A percentile compares a stretch with the other conserved stretches of the same genome.
Conservation (phyloP, 345 rosid genomes). For the Ricinus communis region DNA sequence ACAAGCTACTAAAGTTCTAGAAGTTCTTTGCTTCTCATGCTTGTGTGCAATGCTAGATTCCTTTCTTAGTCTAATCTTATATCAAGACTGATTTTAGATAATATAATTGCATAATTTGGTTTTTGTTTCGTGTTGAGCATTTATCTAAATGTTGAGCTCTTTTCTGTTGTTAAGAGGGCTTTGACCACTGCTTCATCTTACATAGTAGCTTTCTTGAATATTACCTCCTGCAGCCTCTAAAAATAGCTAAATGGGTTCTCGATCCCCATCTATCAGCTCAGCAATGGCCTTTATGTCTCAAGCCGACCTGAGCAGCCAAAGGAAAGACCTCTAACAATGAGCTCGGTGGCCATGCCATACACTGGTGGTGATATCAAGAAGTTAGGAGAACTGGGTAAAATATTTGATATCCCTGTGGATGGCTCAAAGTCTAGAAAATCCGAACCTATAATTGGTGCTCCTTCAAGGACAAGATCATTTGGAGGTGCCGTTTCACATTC, state of each 20-base stretch:
- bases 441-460: conserved; percentile 76
- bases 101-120: background rate
- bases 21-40: background rate
- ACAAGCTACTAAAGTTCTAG: background rate
- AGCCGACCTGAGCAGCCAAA: conserved; percentile 92
- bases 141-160: conserved; percentile 2
- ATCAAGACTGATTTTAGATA: conserved; percentile 2
- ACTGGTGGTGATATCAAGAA: conserved; percentile 93
- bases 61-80: background rate
- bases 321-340: conserved; percentile 83
- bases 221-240: conserved; percentile 15
- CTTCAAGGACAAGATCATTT: conserved; percentile 88
- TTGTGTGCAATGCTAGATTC: background rate
- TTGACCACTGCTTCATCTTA: conserved; percentile 27
- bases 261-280: conserved; percentile 85
- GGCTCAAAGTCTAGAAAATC: conserved; percentile 89
- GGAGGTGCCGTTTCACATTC: conserved; percentile 81
- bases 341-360: conserved; percentile 87
- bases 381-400: conserved; percentile 92
- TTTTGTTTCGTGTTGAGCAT: background rate
- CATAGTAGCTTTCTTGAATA: conserved; percentile 17
- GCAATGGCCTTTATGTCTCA: conserved; percentile 89
- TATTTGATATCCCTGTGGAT: conserved; percentile 78
- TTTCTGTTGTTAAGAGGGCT: conserved; percentile 28
- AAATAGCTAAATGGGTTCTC: conserved; percentile 64